These are phyloP conservation scores for Leccinum disarticulatum DNA, from an alignment of 768 basidiomycete genomes.

Conservation along the genomic window DNA sequence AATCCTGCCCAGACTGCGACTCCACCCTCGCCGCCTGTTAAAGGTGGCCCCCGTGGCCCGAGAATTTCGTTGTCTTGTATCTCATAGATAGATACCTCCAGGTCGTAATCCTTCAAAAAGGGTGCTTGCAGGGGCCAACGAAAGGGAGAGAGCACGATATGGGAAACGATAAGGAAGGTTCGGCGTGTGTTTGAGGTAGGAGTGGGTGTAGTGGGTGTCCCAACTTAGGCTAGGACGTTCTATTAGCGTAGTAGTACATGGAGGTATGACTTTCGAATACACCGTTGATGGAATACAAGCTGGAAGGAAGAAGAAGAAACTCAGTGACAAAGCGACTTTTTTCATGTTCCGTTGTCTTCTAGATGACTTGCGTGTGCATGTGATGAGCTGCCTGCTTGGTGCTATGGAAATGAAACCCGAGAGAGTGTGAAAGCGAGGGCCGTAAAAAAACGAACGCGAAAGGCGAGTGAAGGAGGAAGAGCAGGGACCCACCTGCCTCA, in stretches of 20 bases:
- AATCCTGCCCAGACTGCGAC: background rate
- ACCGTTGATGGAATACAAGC: background rate
- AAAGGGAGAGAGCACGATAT: background rate
- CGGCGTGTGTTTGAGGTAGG: background rate
- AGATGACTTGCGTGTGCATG: conserved; percentile 25
- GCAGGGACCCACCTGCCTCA: conserved; percentile 60
- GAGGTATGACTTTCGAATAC: background rate
- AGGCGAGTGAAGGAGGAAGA: background rate
- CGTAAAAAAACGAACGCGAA: background rate
- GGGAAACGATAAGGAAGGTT: background rate
- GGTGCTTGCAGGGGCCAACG: too few relatives aligned
- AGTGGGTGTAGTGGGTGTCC: background rate
- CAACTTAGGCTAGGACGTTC: background rate
- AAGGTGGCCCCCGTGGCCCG: too few relatives aligned
- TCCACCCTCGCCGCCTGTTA: too few relatives aligned
- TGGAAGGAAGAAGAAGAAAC: background rate
- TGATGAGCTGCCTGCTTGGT: conserved; percentile 29
- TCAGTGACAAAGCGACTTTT: background rate
- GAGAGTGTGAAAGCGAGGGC: background rate
- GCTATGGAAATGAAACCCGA: conserved; percentile 9
- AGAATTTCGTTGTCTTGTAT: too few relatives aligned
- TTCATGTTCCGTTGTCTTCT: conserved; percentile 20
- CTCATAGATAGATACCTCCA: too few relatives aligned
- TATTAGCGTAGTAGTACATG: background rate
- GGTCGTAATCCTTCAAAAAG: too few relatives aligned